Base-by-base conservation (phyloP, 495 filamentous ascomycete genomes). In the Aspergillus wentii region DNA sequence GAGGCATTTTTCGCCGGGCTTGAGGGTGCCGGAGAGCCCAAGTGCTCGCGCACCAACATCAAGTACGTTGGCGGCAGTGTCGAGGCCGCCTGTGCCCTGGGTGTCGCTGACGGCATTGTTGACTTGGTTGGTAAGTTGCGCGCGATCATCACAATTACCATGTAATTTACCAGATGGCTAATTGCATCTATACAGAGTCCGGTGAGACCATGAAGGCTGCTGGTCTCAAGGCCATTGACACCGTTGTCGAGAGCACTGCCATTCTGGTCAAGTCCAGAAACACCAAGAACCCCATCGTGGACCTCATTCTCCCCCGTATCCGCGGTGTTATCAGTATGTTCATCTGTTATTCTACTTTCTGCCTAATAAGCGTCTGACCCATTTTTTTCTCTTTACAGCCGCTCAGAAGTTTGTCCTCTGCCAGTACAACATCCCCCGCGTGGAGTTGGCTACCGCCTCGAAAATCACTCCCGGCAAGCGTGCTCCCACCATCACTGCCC, bases 151-250 rank as follows among this genome's bases (percentile, higher is more conserved):
- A n/a, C n/a, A n/a, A n/a, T n/a, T n/a, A n/a, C n/a, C n/a, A n/a
- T n/a, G n/a, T n/a, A n/a, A n/a, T n/a, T n/a, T n/a, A n/a, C n/a
- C n/a, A n/a, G n/a, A n/a, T n/a, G n/a, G n/a, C n/a, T n/a, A n/a
- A n/a, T n/a, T n/a, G n/a, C n/a, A n/a, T n/a, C n/a, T 5, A 29
- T 20, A 4, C 42, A 95, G 92, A 98, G 77, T 98, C 92, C 25
- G 92, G 92, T 33, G 90, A 96, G 56, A 98, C 92, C 8, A 98
- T 98, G 92, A 88, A 83, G 52, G 92, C 89, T 2, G 91, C 91
- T 22, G 94, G 94, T n/a, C 74, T 98, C 29, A 94, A 92, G 61
- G 79, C 94, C 43, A 95, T 98, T 54, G 89, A 88, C 44, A 98
- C 92, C 2, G 88, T 98, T 13, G 72, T 95, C 18, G 79, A 85